Evolutionary conservation across 192 early-diverging fungal genomes (phyloP), one percentile per base, ranked within the genome.

Genomic region (Gryganskiella cystojenkinii): DNA sequence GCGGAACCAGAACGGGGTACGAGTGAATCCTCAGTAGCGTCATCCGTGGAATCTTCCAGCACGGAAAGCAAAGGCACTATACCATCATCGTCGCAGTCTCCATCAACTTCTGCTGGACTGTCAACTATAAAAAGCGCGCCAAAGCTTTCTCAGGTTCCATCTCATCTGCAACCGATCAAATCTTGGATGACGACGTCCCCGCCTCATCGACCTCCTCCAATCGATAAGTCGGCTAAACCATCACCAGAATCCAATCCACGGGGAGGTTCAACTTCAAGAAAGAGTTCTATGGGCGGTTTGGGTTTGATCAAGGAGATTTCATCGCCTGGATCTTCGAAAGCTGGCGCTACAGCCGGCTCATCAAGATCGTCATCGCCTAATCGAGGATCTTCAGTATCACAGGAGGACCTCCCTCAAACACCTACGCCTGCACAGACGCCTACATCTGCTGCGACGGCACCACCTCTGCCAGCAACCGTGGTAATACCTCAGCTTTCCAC

Each of bases 171-270:
- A 19, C 74, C 74, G 2, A 64, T 69, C 35, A 78, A 78, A n/a
- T 60, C 74, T 3, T 78, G 74, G 74, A 78, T 78, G 67, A 78
- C 74, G 5, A 34, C 37, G 2, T 33, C 74, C 17, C 74, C 74
- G 8, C 24, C 57, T 25, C 61, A 65, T 5, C 62, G 74, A 54
- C 49, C 74, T 0, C 61, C 61, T 0, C 55, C 54, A 4, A 19
- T 33, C 13, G 74, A 78, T 3, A 78, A 55, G 34, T 7, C 65
- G 25, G 14, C 13, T 1, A 67, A 67, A 37, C 43, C 17, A 37
- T 11, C 57, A 65, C 22, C 17, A 9, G 37, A 40, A 40, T 13
- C 37, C 37, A 40, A 9, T 40, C 5, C 5, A 5, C 37, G 37
- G 5, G 37, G 37, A 13, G 37, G 37, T 13, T 42, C 66, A 27